phyloP scores from a whole-genome alignment of 176 grass and related monocot genomes.

The Melocanna baccifera region DNA sequence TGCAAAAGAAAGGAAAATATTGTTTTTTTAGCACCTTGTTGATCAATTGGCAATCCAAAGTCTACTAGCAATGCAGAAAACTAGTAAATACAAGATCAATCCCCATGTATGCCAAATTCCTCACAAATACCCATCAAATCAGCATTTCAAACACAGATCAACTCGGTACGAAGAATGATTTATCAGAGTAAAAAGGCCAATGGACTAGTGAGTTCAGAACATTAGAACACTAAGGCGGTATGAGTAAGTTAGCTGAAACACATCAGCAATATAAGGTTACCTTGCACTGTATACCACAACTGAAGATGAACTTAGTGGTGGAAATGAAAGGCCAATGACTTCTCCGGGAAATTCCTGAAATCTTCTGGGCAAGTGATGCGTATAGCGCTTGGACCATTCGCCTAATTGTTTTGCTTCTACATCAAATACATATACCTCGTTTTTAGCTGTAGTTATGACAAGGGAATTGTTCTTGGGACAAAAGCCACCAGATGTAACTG shows the following conservation, averaged over 20 bases:
- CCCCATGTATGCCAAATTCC: neutral
- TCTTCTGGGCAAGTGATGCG: conserved; percentile 62
- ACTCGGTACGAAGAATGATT: neutral
- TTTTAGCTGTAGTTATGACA: conserved; percentile 80
- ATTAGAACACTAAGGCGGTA: neutral
- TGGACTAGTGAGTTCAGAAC: neutral
- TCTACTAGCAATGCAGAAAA: neutral
- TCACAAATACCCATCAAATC: neutral
- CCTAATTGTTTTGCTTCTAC: conserved; percentile 88
- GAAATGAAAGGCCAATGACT: conserved; percentile 86
- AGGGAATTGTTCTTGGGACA: conserved; percentile 84
- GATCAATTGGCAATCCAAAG: neutral
- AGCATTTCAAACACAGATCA: neutral
- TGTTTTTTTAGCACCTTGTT: neutral
- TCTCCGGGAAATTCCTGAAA: conserved; percentile 98
- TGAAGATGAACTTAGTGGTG: conserved; percentile 51
- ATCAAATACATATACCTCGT: conserved; percentile 94
- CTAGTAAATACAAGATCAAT: neutral
- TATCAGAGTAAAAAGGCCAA: neutral
- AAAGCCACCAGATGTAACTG: conserved; percentile 85
- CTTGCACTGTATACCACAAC: conserved; percentile 85
- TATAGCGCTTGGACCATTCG: conserved; percentile 85
- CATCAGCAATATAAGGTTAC: conserved; percentile 36
- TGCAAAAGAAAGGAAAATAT: conserved; percentile 19
- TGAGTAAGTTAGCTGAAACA: neutral